phyloP scores from a whole-genome alignment of 495 filamentous ascomycete genomes.

The Xylaria scruposa region DNA sequence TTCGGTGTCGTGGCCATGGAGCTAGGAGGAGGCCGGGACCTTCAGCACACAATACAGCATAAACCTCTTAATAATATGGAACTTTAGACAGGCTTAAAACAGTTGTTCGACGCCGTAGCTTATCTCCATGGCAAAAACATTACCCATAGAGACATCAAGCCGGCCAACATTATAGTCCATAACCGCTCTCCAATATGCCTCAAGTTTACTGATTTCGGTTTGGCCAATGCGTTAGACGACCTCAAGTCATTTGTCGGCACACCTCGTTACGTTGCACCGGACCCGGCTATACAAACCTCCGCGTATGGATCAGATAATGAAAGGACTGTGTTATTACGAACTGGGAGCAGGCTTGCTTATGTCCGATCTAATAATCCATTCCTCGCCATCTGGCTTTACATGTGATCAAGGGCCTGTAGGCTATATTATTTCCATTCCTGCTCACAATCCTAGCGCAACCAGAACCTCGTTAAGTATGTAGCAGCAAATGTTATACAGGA shows the following conservation, averaged over 20 bases:
- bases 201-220: neutral
- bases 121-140: neutral
- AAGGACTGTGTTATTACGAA: too few relatives aligned
- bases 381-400: too few relatives aligned
- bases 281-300: too few relatives aligned
- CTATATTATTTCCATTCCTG: too few relatives aligned
- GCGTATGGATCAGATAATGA: too few relatives aligned
- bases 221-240: neutral
- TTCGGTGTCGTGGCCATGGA: neutral
- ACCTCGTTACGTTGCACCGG: neutral
- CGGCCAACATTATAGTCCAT: neutral
- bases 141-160: slow-evolving; percentile 4
- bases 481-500: too few relatives aligned
- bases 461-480: too few relatives aligned
- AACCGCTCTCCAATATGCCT: neutral
- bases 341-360: too few relatives aligned
- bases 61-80: neutral
- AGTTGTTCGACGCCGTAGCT: neutral
- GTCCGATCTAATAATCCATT: too few relatives aligned
- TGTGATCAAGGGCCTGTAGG: too few relatives aligned
- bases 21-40: neutral
- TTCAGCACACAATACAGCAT: neutral
- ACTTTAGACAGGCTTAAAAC: neutral
- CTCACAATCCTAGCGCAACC: too few relatives aligned
- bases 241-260: neutral